Percentiles rank a stretch among this genome's conserved stretches.
Evolutionary conservation across 176 grass and related monocot genomes (phyloP).

Genomic region (Poa pratensis): DNA sequence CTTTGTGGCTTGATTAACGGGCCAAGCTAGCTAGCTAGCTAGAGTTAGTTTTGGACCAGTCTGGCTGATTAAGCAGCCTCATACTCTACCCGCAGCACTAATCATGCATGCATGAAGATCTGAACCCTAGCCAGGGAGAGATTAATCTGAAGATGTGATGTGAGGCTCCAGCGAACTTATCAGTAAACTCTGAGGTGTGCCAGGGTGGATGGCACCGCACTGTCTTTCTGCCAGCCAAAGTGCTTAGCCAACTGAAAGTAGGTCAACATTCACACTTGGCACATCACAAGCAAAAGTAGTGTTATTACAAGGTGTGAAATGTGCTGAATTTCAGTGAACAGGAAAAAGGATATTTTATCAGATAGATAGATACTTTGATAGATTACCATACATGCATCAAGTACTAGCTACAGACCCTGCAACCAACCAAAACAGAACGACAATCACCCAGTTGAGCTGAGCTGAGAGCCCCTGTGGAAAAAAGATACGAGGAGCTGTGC

Average conservation of each 20-base stretch:
- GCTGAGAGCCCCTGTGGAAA: slow-evolving; percentile 17
- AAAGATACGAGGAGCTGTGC: slow-evolving; percentile 24
- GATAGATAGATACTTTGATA: not conserved
- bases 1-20: slow-evolving; percentile 32
- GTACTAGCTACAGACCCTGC: not conserved
- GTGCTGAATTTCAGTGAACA: slow-evolving; percentile 3
- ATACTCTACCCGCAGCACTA: slow-evolving; percentile 33
- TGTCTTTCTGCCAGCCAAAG: slow-evolving; percentile 23
- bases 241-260: slow-evolving; percentile 46
- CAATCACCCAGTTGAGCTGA: not conserved
- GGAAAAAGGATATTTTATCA: slow-evolving; percentile 8
- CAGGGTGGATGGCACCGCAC: slow-evolving; percentile 38
- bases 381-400: slow-evolving; percentile 2
- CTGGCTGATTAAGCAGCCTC: slow-evolving; percentile 29
- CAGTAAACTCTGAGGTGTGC: not conserved
- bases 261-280: slow-evolving; percentile 29
- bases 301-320: slow-evolving; percentile 1
- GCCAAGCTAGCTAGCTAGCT: slow-evolving; percentile 39
- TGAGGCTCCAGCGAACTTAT: not conserved
- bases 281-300: slow-evolving; percentile 19
- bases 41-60: slow-evolving; percentile 47
- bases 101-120: slow-evolving; percentile 38
- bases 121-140: slow-evolving; percentile 25
- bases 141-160: slow-evolving; percentile 31
- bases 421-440: slow-evolving; percentile 10